Percentiles rank a stretch among this genome's conserved stretches.
These are phyloP conservation scores for Coniochaeta sp. DNA, from an alignment of 2,329 filamentous ascomycete genomes.

Conservation along the genomic window DNA sequence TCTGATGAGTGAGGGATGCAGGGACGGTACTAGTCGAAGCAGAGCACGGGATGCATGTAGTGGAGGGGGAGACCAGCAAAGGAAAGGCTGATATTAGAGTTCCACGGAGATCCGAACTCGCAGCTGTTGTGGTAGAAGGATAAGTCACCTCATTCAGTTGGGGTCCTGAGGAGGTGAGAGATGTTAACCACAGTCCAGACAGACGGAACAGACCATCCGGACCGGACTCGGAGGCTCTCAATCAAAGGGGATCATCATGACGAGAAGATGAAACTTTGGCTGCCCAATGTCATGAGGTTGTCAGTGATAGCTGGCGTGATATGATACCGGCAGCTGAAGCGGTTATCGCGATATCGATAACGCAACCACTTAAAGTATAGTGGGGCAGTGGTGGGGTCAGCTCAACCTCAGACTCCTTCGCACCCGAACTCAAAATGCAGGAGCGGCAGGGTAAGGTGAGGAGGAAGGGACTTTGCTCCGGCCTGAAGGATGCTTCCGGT, in stretches of 20 bases:
- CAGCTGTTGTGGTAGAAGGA: neutral
- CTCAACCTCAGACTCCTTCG: too few species aligned
- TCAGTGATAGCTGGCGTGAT: neutral
- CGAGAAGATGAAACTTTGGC: neutral
- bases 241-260: neutral
- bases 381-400: neutral
- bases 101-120: neutral
- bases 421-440: neutral
- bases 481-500: too few species aligned
- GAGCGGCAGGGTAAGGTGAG: neutral
- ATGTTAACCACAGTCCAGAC: too few species aligned
- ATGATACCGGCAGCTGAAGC: neutral
- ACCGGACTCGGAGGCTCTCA: neutral
- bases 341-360: conserved; percentile 2
- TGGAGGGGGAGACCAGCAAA: neutral
- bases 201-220: neutral
- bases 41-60: neutral
- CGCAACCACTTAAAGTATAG: neutral
- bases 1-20: neutral
- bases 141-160: too few species aligned
- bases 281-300: neutral
- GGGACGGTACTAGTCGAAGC: neutral
- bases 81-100: neutral
- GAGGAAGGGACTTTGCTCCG: neutral
- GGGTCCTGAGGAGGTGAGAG: too few species aligned